These are phyloP conservation scores for Oryza coarctata DNA, from an alignment of 176 grass and related monocot genomes.

Conservation along the genomic window DNA sequence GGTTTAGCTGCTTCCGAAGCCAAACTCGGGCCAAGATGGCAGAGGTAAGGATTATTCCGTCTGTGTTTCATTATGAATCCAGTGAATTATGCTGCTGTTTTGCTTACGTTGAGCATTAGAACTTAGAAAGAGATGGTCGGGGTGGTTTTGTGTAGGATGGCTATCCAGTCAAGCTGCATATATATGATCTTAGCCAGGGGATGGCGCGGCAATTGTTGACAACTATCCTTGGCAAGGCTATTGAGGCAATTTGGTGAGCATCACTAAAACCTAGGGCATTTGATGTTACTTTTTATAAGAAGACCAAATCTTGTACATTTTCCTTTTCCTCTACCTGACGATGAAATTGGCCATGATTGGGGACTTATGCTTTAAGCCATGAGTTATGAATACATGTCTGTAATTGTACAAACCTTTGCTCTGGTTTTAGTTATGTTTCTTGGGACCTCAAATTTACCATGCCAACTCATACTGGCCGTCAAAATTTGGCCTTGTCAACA, in stretches of 20 bases:
- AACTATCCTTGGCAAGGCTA: slow-evolving; percentile 59
- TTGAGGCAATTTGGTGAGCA: slow-evolving; percentile 80
- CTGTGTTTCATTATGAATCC: not conserved
- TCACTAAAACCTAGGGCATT: not conserved
- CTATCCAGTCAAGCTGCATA: slow-evolving; percentile 78
- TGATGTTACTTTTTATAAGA: too few species aligned
- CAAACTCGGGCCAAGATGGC: slow-evolving; percentile 51
- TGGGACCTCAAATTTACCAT: too few species aligned
- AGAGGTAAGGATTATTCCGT: slow-evolving; percentile 44
- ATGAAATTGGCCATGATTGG: not conserved
- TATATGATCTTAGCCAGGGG: slow-evolving; percentile 86
- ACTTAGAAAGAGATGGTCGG: not conserved
- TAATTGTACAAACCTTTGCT: not conserved
- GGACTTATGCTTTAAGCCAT: too few species aligned
- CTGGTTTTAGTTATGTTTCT: not conserved
- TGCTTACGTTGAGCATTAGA: slow-evolving; percentile 14
- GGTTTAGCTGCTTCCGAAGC: slow-evolving; percentile 59
- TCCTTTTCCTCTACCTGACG: not conserved
- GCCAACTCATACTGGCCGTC: not conserved
- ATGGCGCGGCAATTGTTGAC: slow-evolving; percentile 69
- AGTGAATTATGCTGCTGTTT: not conserved
- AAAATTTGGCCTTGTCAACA: not conserved
- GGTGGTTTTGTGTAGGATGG: slow-evolving; percentile 57
- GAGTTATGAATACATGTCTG: not conserved
- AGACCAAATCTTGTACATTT: not conserved